Percentiles rank a stretch among this genome's conserved stretches.
These are phyloP conservation scores for Calonectria hongkongensis DNA, from an alignment of 2,329 filamentous ascomycete genomes.

Conservation along the genomic window DNA sequence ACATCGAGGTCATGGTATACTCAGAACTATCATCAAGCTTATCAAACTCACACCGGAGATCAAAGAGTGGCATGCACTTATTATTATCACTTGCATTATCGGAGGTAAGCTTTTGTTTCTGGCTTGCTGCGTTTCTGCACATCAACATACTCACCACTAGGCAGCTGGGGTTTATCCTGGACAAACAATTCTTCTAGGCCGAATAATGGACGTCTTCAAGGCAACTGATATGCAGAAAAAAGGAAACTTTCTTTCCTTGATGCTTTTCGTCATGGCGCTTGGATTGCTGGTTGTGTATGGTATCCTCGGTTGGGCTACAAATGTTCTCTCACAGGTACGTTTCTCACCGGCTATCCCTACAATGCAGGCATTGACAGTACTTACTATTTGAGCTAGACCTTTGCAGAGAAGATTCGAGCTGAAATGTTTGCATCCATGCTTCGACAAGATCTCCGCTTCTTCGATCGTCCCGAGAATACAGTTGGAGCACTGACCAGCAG, in stretches of 20 bases:
- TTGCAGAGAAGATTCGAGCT: constrained; percentile 14
- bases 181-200: constrained; percentile 32
- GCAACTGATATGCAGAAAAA: constrained; percentile 32
- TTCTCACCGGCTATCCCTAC: neutral
- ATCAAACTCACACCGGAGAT: neutral
- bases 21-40: neutral
- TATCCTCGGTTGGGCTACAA: constrained; percentile 37
- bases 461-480: constrained; percentile 30
- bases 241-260: constrained; percentile 68
- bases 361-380: neutral
- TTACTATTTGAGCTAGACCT: neutral
- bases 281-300: constrained; percentile 62
- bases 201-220: constrained; percentile 52
- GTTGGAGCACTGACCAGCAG: constrained; percentile 18
- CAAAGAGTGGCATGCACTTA: neutral
- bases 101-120: neutral
- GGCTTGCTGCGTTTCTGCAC: too few species aligned
- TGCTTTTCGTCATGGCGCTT: constrained; percentile 69
- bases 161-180: constrained; percentile 35
- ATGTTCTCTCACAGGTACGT: constrained; percentile 40
- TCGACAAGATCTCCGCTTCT: constrained; percentile 33
- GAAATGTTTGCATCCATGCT: constrained; percentile 34
- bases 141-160: neutral
- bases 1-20: neutral
- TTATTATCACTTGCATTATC: neutral